phyloP scores from a whole-genome alignment of 139 green algal species.

The Dunaliella sp. region DNA sequence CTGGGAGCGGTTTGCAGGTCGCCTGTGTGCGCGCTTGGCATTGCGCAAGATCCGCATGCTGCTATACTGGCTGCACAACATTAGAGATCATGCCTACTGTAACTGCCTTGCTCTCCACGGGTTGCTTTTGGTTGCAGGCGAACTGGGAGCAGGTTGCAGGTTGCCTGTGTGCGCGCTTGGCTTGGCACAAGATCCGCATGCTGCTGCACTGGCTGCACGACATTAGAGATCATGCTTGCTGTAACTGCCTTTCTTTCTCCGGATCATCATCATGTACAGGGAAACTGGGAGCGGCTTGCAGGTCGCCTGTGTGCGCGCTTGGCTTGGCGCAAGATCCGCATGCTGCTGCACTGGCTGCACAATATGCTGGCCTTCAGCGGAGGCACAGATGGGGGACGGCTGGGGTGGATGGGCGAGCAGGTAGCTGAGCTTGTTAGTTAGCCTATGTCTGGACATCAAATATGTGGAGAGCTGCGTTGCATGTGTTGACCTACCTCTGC shows the following conservation, averaged over 20 bases:
- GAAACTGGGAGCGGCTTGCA: slow-evolving; percentile 32
- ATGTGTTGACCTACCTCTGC: no score
- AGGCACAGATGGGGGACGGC: not conserved
- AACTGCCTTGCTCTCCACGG: no score
- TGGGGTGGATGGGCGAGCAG: not conserved
- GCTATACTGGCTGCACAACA: no score
- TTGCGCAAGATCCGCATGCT: no score
- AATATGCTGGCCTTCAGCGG: not conserved
- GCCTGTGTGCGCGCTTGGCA: no score
- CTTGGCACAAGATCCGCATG: slow-evolving; percentile 32
- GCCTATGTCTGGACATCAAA: no score
- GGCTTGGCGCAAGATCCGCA: slow-evolving; percentile 32
- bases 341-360: slow-evolving; percentile 38
- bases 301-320: slow-evolving; percentile 23
- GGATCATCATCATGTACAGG: not conserved
- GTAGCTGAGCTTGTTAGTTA: no score
- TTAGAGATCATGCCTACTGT: no score
- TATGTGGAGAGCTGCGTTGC: not conserved
- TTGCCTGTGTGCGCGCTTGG: slow-evolving; percentile 21
- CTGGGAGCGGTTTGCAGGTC: no score
- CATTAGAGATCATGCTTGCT: no score
- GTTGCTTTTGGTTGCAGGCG: not conserved
- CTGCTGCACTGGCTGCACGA: slow-evolving; percentile 35
- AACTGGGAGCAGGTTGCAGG: slow-evolving; percentile 35
- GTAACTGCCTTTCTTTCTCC: no score